Base-by-base conservation (phyloP, 495 filamentous ascomycete genomes). In the Hyaloscypha variabilis region DNA sequence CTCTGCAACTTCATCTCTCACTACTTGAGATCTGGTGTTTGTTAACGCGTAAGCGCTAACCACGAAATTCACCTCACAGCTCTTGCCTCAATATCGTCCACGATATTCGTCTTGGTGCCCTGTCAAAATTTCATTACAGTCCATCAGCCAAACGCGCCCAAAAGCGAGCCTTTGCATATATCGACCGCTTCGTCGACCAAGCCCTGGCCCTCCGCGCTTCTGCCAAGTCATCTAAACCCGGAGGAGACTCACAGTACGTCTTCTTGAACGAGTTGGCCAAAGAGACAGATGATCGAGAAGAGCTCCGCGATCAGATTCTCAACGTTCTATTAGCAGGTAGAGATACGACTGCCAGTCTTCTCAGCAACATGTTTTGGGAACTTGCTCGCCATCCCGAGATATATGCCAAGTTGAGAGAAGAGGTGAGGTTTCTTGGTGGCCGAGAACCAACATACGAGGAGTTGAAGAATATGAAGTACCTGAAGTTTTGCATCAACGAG, bases 281-380 rank as follows among this genome's bases (percentile, higher is more conserved):
- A 67, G 62, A 74, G 8, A 67, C 71, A 3, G 65, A 75, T 49
- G 29, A 75, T 17, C 69, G 76, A 31, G 30, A 34, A 6, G 49
- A 71, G 34, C 69, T 85, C 19, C 74, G 79, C 0, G 77, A 83
- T 62, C 72, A 85, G 67, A 65, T 83, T 11, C 67, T 83, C 1
- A 80, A 78, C 58, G 75, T 86, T 42, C 74, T 85, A 17, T 72
- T 87, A 19, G 83, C 83, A 2, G 80, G 78, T 5, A 73, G 80
- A 39, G 88, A 90, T 62, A 89, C 87, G 6, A 89, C 87, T 51
- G 71, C 83, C 70, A 57, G 78, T 72, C 62, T 87, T 74, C 69
- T 87, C 26, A 78, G 77, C 46, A 75, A 73, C 65, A 56, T 75
- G 28, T 80, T 77, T 60, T 78, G 71, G 63, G 64, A 71, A 54